A percentile compares a stretch with the other conserved stretches of the same genome.
Conservation (phyloP, 345 rosid species). For the Brassica carinata region DNA sequence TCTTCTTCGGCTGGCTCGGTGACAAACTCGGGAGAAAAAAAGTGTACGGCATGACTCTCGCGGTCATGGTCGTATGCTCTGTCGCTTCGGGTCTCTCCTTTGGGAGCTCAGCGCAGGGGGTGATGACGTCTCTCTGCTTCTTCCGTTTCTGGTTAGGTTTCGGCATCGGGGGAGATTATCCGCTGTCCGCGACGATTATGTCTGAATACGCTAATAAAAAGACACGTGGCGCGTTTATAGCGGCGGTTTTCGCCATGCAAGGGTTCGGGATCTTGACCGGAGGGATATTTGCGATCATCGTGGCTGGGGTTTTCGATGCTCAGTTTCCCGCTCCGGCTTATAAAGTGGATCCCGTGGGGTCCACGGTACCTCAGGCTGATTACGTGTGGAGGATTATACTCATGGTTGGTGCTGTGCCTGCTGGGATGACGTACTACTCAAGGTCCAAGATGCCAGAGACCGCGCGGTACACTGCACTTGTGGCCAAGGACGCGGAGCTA, state of each 20-base stretch:
- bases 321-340: constrained; percentile 59
- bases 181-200: constrained; percentile 83
- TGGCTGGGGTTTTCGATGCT: constrained; percentile 56
- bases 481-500: constrained; percentile 69
- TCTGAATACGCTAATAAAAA: constrained; percentile 87
- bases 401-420: constrained; percentile 84
- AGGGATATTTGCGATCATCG: constrained; percentile 63
- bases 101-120: constrained; percentile 48
- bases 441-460: constrained; percentile 92
- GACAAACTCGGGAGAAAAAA: constrained; percentile 73
- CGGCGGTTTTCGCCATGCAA: constrained; percentile 95
- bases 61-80: constrained; percentile 72
- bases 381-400: constrained; percentile 79
- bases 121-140: constrained; percentile 72
- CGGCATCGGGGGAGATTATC: constrained; percentile 85
- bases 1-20: constrained; percentile 87
- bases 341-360: constrained; percentile 43
- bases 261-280: constrained; percentile 85
- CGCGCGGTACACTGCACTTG: constrained; percentile 86
- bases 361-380: constrained; percentile 74
- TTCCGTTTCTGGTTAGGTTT: constrained; percentile 88
- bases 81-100: constrained; percentile 72
- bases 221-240: constrained; percentile 85
- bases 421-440: constrained; percentile 78
- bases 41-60: constrained; percentile 76